Base-by-base conservation (phyloP, 306 rosid genomes). In the Castanea sativa region DNA sequence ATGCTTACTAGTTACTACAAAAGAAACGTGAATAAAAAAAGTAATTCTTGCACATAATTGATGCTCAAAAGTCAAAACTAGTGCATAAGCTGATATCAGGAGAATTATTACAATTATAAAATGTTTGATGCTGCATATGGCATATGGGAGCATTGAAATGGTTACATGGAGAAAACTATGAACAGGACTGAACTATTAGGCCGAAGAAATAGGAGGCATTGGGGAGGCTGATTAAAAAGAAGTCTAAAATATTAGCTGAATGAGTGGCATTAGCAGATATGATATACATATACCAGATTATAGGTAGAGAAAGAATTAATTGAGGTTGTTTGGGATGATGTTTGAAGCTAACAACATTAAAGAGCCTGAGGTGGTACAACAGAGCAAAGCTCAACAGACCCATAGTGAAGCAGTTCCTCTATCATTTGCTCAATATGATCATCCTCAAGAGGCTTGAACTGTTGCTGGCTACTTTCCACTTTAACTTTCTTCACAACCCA, bases 381-480 rank as follows among this genome's bases (percentile, higher is more conserved):
- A 70, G 93, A 88, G 79, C 92, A 89, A 6, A 91, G 88, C 82
- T 94, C 99, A 85, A 94, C 68, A 2, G 97, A 91, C 5, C 97
- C 97, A 21, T 92, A 92, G 82, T 94, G 83, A 71, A 92, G 88
- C 45, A 95, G 69, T 81, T 95, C 99, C 77, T 92, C 89, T 9
- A 95, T 95, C 99, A 95, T 95, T 79, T 95, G 97, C 78, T 95
- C 92, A 2, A 95, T 92, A 68, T 94, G 92, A 74, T 87, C 94
- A 56, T 92, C 99, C 71, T 95, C 97, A 69, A 91, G 91, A 43
- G 91, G 77, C 79, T 80, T 81, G 81, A 86, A 88, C 21, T 82
- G 74, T 27, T 83, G 89, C 73, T 85, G 86, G 57, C 27, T 45
- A 63, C n/a, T 86, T 78, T 92, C 97, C 20, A 78, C 84, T 80